Base-by-base conservation (phyloP, 73 alveolate genomes). In the Paramecium caudatum region DNA sequence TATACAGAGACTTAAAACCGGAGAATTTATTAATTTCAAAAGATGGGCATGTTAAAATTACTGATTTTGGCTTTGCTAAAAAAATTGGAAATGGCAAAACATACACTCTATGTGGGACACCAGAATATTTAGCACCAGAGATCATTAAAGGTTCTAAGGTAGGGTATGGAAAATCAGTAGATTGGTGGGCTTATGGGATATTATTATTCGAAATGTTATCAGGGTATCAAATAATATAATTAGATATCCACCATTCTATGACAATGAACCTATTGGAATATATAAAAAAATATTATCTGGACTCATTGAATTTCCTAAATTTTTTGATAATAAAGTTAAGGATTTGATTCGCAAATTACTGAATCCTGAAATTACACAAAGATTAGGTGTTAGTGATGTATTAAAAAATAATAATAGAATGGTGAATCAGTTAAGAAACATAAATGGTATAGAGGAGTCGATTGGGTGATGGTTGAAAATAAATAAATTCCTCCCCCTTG, bases 161-260 rank as follows among this genome's bases (percentile, higher is more conserved):
- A 32, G 98, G 98, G 23, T 96, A 95, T 91, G 96, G 95, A n/a
- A 93, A 90, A 74, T 92, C 84, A 63, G 98, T 95, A 1, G 98
- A 95, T 70, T 94, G 96, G 96, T 95, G 98, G 98, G 98, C 98
- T 16, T 92, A 92, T 4, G 98, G 98, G n/a, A 93, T 95, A 16
- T 91, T 95, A 10, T 68, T 95, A n/a, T 95, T 92, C 82, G 98
- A 95, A 84, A 94, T 95, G 96, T 90, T 95, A 46, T 95, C 97
- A 15, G 98, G 98, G 82, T 94, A 94, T 12, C n/a, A 10, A 34
- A 41, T 12, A 2, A 10, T 45, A 47, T 17, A 9, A 61, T 10
- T 41, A 86, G 93, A 15, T 83, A 92, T 50, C 97, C 97, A 3
- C 98, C 98, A 6, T 95, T 94, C 78, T 94, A 91, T 46, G 98